A percentile compares a stretch with the other conserved stretches of the same genome.
These are phyloP conservation scores for Brassica rapa DNA, from an alignment of 345 rosid species.

Conservation along the genomic window DNA sequence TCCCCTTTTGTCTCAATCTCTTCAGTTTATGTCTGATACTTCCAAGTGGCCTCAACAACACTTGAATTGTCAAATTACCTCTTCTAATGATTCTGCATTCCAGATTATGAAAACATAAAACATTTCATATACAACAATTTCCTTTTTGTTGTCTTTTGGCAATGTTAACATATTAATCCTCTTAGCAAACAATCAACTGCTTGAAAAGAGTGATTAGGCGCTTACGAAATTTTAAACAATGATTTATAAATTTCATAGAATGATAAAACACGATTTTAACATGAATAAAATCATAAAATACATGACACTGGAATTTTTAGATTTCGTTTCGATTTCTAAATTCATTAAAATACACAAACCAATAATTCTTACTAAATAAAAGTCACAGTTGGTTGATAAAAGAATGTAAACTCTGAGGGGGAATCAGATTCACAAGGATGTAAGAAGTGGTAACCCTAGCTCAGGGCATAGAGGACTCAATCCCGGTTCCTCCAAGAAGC, in stretches of 20 bases:
- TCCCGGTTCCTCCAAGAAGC: slow-evolving; percentile 80
- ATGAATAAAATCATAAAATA: background rate
- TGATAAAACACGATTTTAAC: background rate
- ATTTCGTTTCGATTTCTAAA: background rate
- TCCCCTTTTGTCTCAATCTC: slow-evolving; percentile 24
- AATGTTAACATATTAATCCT: background rate
- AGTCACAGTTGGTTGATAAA: slow-evolving; percentile 21
- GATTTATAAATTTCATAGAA: background rate
- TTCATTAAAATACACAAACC: background rate
- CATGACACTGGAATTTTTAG: background rate
- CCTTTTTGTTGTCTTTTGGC: background rate
- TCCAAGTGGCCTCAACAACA: slow-evolving; percentile 29
- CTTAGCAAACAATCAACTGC: background rate
- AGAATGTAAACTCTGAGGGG: slow-evolving; percentile 11
- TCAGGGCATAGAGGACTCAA: slow-evolving; percentile 61
- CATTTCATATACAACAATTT: background rate
- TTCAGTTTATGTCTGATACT: slow-evolving; percentile 33
- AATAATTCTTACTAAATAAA: background rate
- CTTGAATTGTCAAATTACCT: background rate
- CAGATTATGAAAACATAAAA: too few relatives aligned
- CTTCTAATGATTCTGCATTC: background rate
- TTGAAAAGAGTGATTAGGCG: background rate
- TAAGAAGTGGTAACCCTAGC: slow-evolving; percentile 63
- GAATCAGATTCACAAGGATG: slow-evolving; percentile 48
- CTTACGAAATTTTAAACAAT: background rate